Base-by-base conservation (phyloP, 345 rosid genomes). In the Sisymbrium irio region DNA sequence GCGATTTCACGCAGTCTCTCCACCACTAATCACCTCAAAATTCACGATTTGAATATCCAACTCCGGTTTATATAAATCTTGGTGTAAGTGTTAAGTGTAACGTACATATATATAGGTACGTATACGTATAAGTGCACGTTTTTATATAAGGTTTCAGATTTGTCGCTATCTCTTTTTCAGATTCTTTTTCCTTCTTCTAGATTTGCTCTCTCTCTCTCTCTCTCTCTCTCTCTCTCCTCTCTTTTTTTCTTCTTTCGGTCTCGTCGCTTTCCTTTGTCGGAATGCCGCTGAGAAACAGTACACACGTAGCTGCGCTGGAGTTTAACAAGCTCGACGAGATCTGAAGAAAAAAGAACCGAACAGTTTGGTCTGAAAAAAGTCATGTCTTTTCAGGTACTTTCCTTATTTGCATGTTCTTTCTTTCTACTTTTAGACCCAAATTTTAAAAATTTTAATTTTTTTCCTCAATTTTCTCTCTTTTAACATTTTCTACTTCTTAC, bases 361-460 rank as follows among this genome's bases (percentile, higher is more conserved):
- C 41, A 57, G 13, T 73, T 79, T 77, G 76, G 60, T 77, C 73
- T 39, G 45, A 32, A 50, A 49, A 56, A 59, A 47, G 49, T 72
- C 76, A 68, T 78, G 68, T 80, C 62, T 75, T 73, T n/a, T 71
- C 62, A 72, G 88, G 85, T 89, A 69, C 27, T 67, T 15, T 42
- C 30, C 33, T 65, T 3, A 14, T 35, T 19, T 60, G 63, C 64
- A 51, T 75, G 68, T 67, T 58, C 40, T 33, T 53, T 39, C 37
- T 13, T 53, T 39, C 37, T 13, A 32, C 30, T 62, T 8, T 27
- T 56, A n/a, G n/a, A n/a, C n/a, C n/a, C n/a, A n/a, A n/a, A n/a
- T n/a, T n/a, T n/a, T n/a, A n/a, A n/a, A n/a, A n/a, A n/a, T n/a
- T n/a, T n/a, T n/a, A n/a, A n/a, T n/a, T n/a, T n/a, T n/a, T n/a